Evolutionary conservation across 768 basidiomycete species (phyloP), one percentile per base, ranked within the genome.

Genomic region (Russula foetens): DNA sequence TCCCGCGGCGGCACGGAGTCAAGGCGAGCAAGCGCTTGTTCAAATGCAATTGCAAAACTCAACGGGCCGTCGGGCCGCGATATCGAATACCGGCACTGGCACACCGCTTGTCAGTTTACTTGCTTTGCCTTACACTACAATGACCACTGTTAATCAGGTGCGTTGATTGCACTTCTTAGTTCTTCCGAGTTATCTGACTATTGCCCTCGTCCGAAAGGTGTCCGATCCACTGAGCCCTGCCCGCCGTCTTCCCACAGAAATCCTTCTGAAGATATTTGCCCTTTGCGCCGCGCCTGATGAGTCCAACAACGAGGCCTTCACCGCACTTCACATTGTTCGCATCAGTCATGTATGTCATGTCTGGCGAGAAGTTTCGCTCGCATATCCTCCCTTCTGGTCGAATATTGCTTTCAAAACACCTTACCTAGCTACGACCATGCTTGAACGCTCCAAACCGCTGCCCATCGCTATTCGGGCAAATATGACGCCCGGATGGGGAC

Each of bases 201-300:
- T 7, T 14, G 12, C 9, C 4, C 38, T 24, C 45, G n/a, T 24
- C 2, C 26, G 17, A 24, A 56, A 61, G 60, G 19, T n/a, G 8
- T 31, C 55, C 23, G 14, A 7, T n/a, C 19, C 21, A 33, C 50
- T 14, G 38, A 52, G 35, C 38, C 38, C 50, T 12, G 51, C 49
- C 14, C 19, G 14, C 21, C 44, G 47, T 38, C 61, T 63, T 50
- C 65, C 65, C 6, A 63, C 65, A 29, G 65, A 66, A 48, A 64
- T 66, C 21, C 65, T 66, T 53, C 55, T 66, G 17, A 56, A 66
- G 44, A 64, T 66, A 29, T 66, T 66, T 41, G 51, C 58, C 15
- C 43, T 56, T n/a, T 66, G 65, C 46, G 38, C 58, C 17, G 50
- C 52, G 15, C 54, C 63, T 11, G 58, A 64, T 15, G 63, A 54